Evolutionary conservation across 192 early-diverging fungal genomes (phyloP).

Genomic region (Borealophlyctis nickersoniae): DNA sequence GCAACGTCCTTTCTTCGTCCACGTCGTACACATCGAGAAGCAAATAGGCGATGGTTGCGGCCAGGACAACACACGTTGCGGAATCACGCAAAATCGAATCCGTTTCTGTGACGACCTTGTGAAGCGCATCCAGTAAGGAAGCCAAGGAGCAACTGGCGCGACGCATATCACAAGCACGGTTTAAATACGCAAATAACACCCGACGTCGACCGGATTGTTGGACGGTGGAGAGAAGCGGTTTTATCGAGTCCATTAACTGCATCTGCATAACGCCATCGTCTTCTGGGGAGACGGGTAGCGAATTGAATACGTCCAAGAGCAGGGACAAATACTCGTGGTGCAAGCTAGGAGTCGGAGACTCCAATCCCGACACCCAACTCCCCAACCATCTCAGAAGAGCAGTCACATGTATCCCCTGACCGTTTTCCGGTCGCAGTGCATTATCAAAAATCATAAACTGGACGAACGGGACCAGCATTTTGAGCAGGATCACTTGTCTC

Average conservation of each 20-base stretch:
- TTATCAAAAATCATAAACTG: conserved; percentile 11
- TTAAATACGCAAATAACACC: conserved; percentile 7
- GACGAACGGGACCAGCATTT: conserved; percentile 18
- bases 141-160: conserved; percentile 1
- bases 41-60: conserved; percentile 7
- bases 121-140: background rate
- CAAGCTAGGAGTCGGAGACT: background rate
- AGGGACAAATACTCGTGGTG: background rate
- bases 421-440: conserved; percentile 6
- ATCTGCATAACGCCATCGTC: too few species aligned
- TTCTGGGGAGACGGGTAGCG: background rate
- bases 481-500: background rate
- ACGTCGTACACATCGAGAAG: conserved; percentile 16
- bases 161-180: conserved; percentile 4
- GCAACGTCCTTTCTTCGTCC: conserved; percentile 5
- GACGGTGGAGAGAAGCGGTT: background rate
- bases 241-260: background rate
- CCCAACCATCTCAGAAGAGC: background rate
- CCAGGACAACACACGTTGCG: background rate
- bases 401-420: background rate
- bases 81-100: background rate
- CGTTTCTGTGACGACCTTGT: background rate
- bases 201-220: background rate
- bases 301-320: background rate
- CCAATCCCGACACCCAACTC: background rate